These are phyloP conservation scores for Colletotrichum horii DNA, from an alignment of 2,329 filamentous ascomycete species.

Conservation along the genomic window DNA sequence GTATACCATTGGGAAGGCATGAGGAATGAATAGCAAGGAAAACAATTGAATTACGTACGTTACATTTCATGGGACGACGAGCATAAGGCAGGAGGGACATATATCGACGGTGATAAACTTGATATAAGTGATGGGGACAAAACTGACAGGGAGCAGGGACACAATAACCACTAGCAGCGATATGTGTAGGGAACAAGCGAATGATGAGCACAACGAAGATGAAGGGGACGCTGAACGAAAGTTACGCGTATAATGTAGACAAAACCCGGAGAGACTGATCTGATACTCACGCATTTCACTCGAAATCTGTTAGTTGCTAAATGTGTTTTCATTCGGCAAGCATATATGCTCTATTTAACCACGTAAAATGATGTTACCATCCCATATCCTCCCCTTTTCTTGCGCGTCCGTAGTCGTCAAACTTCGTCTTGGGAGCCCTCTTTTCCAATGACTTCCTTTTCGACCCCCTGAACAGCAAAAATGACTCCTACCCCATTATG, in stretches of 20 bases:
- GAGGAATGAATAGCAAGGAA: constrained; percentile 10
- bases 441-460: not conserved
- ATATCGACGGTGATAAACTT: not conserved
- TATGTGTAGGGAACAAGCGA: not conserved
- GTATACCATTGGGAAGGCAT: constrained; percentile 10
- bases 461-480: not conserved
- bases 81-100: not conserved
- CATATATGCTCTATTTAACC: not conserved
- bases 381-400: not conserved
- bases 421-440: not conserved
- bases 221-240: not conserved
- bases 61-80: not conserved
- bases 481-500: not conserved
- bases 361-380: not conserved
- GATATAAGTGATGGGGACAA: not conserved
- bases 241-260: not conserved
- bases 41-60: not conserved
- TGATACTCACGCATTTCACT: not conserved
- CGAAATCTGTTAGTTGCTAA: not conserved
- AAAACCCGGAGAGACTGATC: not conserved
- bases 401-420: not conserved
- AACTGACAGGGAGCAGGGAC: not conserved
- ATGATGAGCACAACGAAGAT: not conserved
- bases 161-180: not conserved
- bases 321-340: not conserved